Conservation (phyloP, 441 rosid species). For the Pelargonium fulgidum region DNA sequence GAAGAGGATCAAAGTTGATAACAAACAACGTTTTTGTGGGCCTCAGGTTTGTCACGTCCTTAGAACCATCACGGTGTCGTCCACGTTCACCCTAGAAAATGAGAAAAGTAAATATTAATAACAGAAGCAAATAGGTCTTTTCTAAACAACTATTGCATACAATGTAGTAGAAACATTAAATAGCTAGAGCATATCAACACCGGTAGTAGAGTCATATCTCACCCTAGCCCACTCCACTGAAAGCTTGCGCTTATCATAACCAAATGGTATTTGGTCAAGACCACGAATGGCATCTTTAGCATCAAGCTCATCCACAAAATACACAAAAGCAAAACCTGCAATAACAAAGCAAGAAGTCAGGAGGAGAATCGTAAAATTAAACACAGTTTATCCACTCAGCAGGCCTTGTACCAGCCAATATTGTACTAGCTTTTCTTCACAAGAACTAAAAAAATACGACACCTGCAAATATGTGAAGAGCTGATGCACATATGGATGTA, state of each 20-base stretch:
- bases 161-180: neutral
- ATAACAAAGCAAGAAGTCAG: conserved; percentile 20
- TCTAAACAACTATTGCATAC: neutral
- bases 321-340: conserved; percentile 89
- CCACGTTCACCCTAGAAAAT: conserved; percentile 67
- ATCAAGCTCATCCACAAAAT: conserved; percentile 77
- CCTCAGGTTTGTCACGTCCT: conserved; percentile 42
- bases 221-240: conserved; percentile 91
- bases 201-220: neutral
- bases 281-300: conserved; percentile 74
- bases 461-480: conserved; percentile 68
- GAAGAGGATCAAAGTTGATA: conserved; percentile 74
- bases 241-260: conserved; percentile 59
- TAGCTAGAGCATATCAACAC: neutral
- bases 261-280: conserved; percentile 59
- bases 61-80: conserved; percentile 47
- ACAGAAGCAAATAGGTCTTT: neutral
- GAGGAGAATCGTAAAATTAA: neutral
- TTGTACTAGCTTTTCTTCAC: conserved; percentile 31
- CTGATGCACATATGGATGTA: conserved; percentile 67
- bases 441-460: conserved; percentile 42
- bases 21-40: conserved; percentile 82
- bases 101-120: neutral
- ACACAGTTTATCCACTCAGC: conserved; percentile 19
- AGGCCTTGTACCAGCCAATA: conserved; percentile 34